phyloP scores from a whole-genome alignment of 1,139 yeast genomes.

The Suhomyces kunorum region DNA sequence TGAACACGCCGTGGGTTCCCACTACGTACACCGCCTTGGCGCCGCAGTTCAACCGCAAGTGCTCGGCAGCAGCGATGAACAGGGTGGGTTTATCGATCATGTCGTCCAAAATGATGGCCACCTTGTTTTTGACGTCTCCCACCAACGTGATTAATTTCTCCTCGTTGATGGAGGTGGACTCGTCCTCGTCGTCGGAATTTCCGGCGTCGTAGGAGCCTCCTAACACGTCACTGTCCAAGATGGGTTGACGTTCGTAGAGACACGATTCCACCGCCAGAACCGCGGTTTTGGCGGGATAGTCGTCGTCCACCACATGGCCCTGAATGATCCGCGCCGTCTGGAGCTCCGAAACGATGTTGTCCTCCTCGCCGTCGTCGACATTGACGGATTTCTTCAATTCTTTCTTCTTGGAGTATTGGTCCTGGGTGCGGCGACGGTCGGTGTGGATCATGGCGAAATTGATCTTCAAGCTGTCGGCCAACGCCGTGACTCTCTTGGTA shows the following conservation, averaged over 20 bases:
- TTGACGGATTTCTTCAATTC: slow-evolving; percentile 35
- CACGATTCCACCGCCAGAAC: slow-evolving; percentile 2
- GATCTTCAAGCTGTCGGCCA: slow-evolving; percentile 92
- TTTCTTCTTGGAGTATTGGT: slow-evolving; percentile 52
- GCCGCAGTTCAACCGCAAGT: slow-evolving; percentile 90
- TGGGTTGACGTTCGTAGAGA: slow-evolving; percentile 19
- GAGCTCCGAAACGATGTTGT: slow-evolving; percentile 73
- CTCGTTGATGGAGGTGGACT: slow-evolving; percentile 56
- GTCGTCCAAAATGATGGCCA: slow-evolving; percentile 93
- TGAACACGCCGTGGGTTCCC: slow-evolving; percentile 95
- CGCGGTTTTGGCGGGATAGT: slow-evolving; percentile 36
- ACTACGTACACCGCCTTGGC: slow-evolving; percentile 87
- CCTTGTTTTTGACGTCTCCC: slow-evolving; percentile 88
- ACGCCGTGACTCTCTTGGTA: slow-evolving; percentile 93
- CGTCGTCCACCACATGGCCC: slow-evolving; percentile 97
- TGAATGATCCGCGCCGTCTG: slow-evolving; percentile 95
- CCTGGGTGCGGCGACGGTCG: slow-evolving; percentile 88
- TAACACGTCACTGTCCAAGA: slow-evolving; percentile 53
- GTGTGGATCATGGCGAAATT: slow-evolving; percentile 99
- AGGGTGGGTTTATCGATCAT: slow-evolving; percentile 95
- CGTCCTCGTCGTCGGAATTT: slow-evolving; percentile 82
- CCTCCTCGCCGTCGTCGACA: slow-evolving; percentile 51
- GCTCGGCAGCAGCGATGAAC: slow-evolving; percentile 97
- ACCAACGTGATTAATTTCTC: slow-evolving; percentile 94
- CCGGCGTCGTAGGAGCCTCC: slow-evolving; percentile 86